phyloP scores from a whole-genome alignment of 257 asterid species.

The Nicotiana attenuata region DNA sequence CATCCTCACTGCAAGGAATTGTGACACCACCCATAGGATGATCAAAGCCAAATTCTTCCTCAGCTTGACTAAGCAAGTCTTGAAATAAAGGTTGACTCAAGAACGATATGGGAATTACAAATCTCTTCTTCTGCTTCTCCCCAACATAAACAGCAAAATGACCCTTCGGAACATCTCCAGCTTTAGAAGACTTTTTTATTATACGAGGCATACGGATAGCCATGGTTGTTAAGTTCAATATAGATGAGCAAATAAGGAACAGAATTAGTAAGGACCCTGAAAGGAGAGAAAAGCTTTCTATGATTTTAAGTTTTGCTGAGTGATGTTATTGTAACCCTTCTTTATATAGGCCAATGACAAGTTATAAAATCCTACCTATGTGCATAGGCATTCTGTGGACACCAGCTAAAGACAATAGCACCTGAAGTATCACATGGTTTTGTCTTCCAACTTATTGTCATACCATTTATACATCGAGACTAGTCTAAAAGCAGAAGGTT shows the following conservation, averaged over 20 bases:
- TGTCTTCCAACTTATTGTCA: constrained; percentile 13
- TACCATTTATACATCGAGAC: not conserved
- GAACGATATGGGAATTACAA: too few relatives aligned
- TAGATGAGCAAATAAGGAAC: not conserved
- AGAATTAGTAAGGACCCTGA: not conserved
- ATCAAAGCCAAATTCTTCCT: too few relatives aligned
- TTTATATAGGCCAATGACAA: not conserved
- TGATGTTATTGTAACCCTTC: not conserved
- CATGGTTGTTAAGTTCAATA: not conserved
- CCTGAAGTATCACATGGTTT: constrained; percentile 8
- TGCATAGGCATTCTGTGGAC: not conserved
- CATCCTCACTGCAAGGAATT: too few relatives aligned
- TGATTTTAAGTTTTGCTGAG: not conserved
- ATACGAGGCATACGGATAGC: not conserved
- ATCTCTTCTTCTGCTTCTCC: too few relatives aligned
- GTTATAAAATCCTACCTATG: not conserved
- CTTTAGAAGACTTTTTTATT: too few relatives aligned
- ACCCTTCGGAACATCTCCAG: too few relatives aligned
- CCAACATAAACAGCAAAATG: too few relatives aligned
- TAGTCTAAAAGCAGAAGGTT: not conserved
- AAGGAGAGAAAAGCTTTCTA: not conserved
- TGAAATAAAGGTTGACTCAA: too few relatives aligned
- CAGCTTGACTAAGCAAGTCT: too few relatives aligned
- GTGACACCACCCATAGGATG: too few relatives aligned
- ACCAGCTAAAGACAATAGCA: not conserved